Evolutionary conservation across 306 rosid species (phyloP).

Genomic region (Senna tora): DNA sequence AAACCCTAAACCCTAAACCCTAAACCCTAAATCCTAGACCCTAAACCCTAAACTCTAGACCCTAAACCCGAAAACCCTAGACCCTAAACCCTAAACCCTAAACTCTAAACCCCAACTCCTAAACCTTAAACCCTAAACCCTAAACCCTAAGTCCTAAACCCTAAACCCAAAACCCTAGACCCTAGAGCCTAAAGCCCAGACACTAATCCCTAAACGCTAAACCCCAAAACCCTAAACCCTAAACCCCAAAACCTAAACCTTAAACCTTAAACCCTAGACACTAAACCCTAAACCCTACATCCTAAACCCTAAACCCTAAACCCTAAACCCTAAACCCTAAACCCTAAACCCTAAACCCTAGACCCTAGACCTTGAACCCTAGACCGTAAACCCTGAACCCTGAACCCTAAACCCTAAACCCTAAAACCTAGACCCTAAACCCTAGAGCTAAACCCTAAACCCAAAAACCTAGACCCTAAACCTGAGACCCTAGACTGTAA

Average conservation of each 20-base stretch:
- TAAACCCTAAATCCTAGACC: constrained; percentile 27
- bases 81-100: too few relatives aligned
- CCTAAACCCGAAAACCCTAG: constrained; percentile 24
- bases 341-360: too few relatives aligned
- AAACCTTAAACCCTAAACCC: too few relatives aligned
- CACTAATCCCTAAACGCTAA: too few relatives aligned
- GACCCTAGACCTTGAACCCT: too few relatives aligned
- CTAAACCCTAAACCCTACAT: too few relatives aligned
- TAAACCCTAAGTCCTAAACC: constrained; percentile 35
- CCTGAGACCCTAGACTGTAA: constrained; percentile 10
- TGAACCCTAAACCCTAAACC: constrained; percentile 41
- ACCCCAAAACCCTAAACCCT: constrained; percentile 27
- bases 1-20: constrained; percentile 30
- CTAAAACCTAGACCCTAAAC: constrained; percentile 35
- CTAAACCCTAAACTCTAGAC: constrained; percentile 25
- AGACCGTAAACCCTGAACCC: too few relatives aligned
- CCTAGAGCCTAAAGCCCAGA: constrained; percentile 33
- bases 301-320: too few relatives aligned
- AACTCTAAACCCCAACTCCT: too few relatives aligned
- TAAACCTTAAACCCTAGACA: too few relatives aligned
- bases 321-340: too few relatives aligned
- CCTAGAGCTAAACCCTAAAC: constrained; percentile 25
- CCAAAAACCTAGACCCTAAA: constrained; percentile 33
- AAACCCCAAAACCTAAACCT: constrained; percentile 35
- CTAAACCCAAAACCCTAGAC: constrained; percentile 40